Base-by-base conservation (phyloP, 164 flowering plant species). In the Vitis riparia region DNA sequence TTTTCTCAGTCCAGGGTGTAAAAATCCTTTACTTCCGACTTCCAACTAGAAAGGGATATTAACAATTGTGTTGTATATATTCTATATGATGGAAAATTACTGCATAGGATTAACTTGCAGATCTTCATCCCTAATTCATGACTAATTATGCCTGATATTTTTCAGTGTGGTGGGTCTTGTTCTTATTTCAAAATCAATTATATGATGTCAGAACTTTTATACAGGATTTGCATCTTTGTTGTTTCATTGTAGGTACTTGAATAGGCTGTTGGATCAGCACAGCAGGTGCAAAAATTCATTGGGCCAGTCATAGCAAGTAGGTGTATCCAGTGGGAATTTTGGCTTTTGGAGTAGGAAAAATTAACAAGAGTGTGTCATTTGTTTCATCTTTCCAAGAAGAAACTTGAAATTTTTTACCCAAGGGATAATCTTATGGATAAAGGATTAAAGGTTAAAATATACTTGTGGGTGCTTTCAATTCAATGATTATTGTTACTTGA, bases 201-300 rank as follows among this genome's bases (percentile, higher is more conserved):
- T 23, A 23, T 23, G 27, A 23, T 23, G 2, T 23, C 27, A 23
- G 27, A 23, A 23, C 27, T 23, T 23, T 23, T 23, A 23, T 23
- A 23, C 27, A 23, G 27, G 2, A 23, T 1, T 27, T 65, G 8
- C 3, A 3, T 23, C 11, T 29, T 16, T 48, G 19, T 47, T 62
- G 11, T 67, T 52, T 32, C 16, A 30, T 71, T 76, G 76, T 79
- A 84, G 87, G 83, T 73, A 81, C 87, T 74, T 84, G 82, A 84
- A 58, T 44, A 55, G 62, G 64, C 68, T 62, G 52, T 51, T 48
- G 78, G 73, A 55, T 62, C 50, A 53, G 73, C 81, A 73, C 71
- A 55, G 29, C 51, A 10, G 16, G 70, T 81, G 77, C 75, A 68
- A 67, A 44, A 27, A 29, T 16, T 5, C 55, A 63, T 73, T 37